Conservation (phyloP, 2,329 filamentous ascomycete species). For the Penicillium nordicum region DNA sequence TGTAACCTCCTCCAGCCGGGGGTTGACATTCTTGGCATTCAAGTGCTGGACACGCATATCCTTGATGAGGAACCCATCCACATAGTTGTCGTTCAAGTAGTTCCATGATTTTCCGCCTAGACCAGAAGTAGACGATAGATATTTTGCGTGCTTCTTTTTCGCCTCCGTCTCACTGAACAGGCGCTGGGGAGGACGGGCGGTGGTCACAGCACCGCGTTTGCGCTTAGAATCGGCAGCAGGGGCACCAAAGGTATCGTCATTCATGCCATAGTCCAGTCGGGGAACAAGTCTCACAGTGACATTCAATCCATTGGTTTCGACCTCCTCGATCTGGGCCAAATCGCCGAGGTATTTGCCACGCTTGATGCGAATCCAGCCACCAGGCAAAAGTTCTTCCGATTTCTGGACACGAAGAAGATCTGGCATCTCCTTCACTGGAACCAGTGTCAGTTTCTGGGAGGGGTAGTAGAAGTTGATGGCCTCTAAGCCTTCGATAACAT, state of each 20-base stretch:
- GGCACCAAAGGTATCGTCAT: conserved; percentile 66
- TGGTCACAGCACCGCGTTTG: conserved; percentile 61
- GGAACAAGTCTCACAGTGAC: conserved; percentile 85
- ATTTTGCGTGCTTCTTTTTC: conserved; percentile 74
- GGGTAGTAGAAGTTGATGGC: conserved; percentile 88
- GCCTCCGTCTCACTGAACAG: conserved; percentile 93
- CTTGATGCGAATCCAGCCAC: conserved; percentile 87
- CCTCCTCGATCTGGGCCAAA: conserved; percentile 85
- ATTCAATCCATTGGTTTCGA: conserved; percentile 88
- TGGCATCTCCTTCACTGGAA: conserved; percentile 96
- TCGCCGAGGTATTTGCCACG: conserved; percentile 81
- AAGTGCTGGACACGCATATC: conserved; percentile 87
- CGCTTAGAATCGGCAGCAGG: conserved; percentile 64
- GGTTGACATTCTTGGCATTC: conserved; percentile 84
- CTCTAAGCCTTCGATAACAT: conserved; percentile 78
- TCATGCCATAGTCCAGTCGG: conserved; percentile 83
- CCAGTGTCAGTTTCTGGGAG: conserved; percentile 77
- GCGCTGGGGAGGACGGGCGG: conserved; percentile 77
- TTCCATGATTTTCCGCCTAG: conserved; percentile 68
- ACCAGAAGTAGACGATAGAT: conserved; percentile 52
- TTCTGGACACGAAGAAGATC: conserved; percentile 89
- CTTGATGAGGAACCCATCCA: conserved; percentile 90
- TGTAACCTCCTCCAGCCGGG: conserved; percentile 91
- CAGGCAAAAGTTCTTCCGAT: conserved; percentile 76
- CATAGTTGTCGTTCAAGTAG: conserved; percentile 84